Evolutionary conservation across 1,284 basidiomycete genomes (phyloP), one percentile per base, ranked within the genome.

Genomic region (Ceratobasidium sp.): DNA sequence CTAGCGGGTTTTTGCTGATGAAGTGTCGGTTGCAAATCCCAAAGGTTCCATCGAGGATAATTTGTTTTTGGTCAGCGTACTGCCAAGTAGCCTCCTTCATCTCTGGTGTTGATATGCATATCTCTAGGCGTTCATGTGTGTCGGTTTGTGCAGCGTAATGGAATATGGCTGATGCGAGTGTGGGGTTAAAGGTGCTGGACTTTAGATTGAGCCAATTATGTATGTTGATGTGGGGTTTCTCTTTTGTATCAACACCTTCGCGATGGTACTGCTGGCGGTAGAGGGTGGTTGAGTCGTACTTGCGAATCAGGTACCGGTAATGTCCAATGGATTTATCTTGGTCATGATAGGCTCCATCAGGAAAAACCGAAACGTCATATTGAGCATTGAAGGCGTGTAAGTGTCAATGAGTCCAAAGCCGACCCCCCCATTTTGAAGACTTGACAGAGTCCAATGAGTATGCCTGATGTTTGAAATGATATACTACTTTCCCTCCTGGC

Each of bases 41-140:
- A 74, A 84, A 84, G 2, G 82, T 84, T 0, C 82, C 82, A 73
- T 84, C 82, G 16, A 84, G 74, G 18, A 83, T 75, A 2, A 83
- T 74, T 73, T 83, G 82, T 3, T 57, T 59, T 0, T 76, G 49
- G 63, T 83, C 81, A 1, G 59, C 78, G 69, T 81, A 80, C 52
- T 79, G 77, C 80, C 81, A 82, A 0, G 82, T 78, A 0, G 80
- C 80, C 5, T 78, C 75, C 7, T 79, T 73, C 82, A 83, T 83
- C 32, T 82, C 79, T 1, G 44, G 41, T 0, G 82, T 82, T 0
- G 79, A 63, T 11, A 82, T 78, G 75, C 79, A 80, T 9, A 79
- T 58, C 50, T 78, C 75, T 67, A 82, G 77, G 0, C 79, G 75
- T 8, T 80, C 78, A 2, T 66, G 59, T 11, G 59, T 14, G 3